These are phyloP conservation scores for Candida berthetii DNA, from an alignment of 805 yeast species.

Conservation along the genomic window DNA sequence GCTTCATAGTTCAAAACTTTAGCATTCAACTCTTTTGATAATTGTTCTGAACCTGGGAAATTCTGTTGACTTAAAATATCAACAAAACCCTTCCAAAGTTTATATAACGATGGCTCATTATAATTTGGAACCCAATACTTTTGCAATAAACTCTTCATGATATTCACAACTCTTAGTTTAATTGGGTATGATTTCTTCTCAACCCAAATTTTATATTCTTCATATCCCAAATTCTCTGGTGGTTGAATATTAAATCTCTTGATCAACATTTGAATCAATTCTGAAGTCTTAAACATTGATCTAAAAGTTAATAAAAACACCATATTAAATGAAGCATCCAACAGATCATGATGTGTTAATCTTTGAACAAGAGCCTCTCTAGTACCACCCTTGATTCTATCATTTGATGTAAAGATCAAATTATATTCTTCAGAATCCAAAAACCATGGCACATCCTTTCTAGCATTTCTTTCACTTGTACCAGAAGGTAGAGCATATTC, in stretches of 20 bases:
- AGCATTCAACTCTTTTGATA: conserved; percentile 30
- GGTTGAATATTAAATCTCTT: conserved; percentile 66
- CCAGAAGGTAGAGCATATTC: conserved; percentile 22
- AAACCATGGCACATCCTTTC: conserved; percentile 59
- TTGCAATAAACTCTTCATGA: conserved; percentile 61
- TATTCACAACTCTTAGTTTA: conserved; percentile 55
- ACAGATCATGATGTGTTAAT: conserved; percentile 65
- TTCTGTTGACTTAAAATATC: conserved; percentile 31
- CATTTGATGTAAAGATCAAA: conserved; percentile 57
- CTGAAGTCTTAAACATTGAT: conserved; percentile 63
- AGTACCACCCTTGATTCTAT: conserved; percentile 79
- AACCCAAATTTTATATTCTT: conserved; percentile 75
- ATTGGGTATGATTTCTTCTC: conserved; percentile 64
- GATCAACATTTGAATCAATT: conserved; percentile 52
- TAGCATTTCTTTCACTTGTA: conserved; percentile 17
- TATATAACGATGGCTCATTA: conserved; percentile 36
- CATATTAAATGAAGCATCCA: conserved; percentile 58
- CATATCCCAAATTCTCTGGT: conserved; percentile 83
- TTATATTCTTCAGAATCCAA: conserved; percentile 61
- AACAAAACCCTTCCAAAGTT: conserved; percentile 31
- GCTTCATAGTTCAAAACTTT: conserved; percentile 18
- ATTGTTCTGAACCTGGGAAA: conserved; percentile 36
- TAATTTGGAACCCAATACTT: conserved; percentile 66
- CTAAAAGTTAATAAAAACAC: conserved; percentile 72
- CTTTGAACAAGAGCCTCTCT: conserved; percentile 72